These are phyloP conservation scores for Elsinoe ampelina DNA, from an alignment of 2,329 filamentous ascomycete species.

Conservation along the genomic window DNA sequence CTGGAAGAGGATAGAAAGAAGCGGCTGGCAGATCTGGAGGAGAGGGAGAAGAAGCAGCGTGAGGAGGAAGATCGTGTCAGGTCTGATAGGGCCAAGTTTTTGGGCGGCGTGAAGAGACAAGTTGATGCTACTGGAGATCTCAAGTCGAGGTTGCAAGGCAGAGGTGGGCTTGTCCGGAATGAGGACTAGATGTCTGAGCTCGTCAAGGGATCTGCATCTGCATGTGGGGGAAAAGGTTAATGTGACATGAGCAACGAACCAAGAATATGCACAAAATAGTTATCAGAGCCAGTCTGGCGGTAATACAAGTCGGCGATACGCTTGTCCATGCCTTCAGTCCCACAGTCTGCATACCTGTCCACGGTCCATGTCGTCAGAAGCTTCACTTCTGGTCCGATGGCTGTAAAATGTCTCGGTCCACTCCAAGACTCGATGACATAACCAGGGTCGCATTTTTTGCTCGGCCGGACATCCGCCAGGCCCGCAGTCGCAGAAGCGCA, in stretches of 20 bases:
- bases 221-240: background rate
- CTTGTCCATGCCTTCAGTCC: background rate
- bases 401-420: background rate
- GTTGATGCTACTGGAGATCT: constrained; percentile 21
- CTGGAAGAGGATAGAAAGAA: constrained; percentile 62
- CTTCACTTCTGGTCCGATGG: background rate
- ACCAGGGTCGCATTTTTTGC: background rate
- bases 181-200: constrained; percentile 11
- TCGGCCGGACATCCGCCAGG: background rate
- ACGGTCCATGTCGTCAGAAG: background rate
- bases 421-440: background rate
- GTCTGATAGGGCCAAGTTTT: constrained; percentile 29
- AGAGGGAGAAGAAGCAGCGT: constrained; percentile 53
- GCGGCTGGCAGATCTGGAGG: constrained; percentile 57
- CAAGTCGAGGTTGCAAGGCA: constrained; percentile 15
- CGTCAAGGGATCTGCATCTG: background rate
- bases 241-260: background rate
- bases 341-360: background rate
- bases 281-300: background rate
- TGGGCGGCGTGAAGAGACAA: constrained; percentile 26
- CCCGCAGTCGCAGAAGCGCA: background rate
- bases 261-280: background rate
- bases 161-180: constrained; percentile 14
- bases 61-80: constrained; percentile 53
- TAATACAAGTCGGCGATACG: background rate